Percentiles rank a stretch among this genome's conserved stretches.
Evolutionary conservation across 2,329 filamentous ascomycete genomes (phyloP).

Genomic region (Ophiostoma angusticollis): DNA sequence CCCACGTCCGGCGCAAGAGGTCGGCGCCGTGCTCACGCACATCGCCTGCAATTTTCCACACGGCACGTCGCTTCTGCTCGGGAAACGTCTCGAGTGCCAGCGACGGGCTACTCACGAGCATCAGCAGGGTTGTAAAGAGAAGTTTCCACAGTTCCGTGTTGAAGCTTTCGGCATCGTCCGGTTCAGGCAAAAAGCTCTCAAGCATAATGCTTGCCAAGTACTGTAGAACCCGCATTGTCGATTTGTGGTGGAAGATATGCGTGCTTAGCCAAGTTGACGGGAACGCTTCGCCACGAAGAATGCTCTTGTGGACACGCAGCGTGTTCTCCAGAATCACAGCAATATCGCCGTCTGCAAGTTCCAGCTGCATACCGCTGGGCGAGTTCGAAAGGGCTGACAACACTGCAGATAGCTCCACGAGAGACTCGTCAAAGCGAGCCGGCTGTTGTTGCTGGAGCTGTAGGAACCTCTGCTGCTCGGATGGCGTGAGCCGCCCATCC

Average conservation of each 20-base stretch:
- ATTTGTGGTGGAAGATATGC: constrained; percentile 85
- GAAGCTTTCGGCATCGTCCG: constrained; percentile 83
- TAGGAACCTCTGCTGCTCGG: constrained; percentile 2
- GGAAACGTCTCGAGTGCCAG: constrained; percentile 91
- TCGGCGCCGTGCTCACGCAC: constrained; percentile 85
- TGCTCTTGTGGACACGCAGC: constrained; percentile 76
- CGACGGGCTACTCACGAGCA: constrained; percentile 76
- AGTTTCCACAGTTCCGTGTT: constrained; percentile 89
- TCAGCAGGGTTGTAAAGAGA: constrained; percentile 81
- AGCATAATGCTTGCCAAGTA: constrained; percentile 68
- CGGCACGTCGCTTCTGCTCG: constrained; percentile 87
- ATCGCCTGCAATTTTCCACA: constrained; percentile 98
- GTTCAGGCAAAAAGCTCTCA: constrained; percentile 73
- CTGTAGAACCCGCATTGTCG: constrained; percentile 73
- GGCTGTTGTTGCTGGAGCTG: constrained; percentile 21
- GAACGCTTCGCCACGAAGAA: constrained; percentile 80
- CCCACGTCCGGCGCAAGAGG: constrained; percentile 74
- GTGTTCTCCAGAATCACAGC: constrained; percentile 63
- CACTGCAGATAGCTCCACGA: constrained; percentile 80
- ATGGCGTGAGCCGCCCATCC: background rate
- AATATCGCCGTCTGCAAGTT: constrained; percentile 61
- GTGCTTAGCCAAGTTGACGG: constrained; percentile 83
- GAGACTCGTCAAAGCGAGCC: constrained; percentile 68
- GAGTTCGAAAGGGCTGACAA: constrained; percentile 71
- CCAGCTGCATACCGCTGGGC: constrained; percentile 60